Conservation (phyloP, 345 rosid species). For the Aurinia saxatilis region DNA sequence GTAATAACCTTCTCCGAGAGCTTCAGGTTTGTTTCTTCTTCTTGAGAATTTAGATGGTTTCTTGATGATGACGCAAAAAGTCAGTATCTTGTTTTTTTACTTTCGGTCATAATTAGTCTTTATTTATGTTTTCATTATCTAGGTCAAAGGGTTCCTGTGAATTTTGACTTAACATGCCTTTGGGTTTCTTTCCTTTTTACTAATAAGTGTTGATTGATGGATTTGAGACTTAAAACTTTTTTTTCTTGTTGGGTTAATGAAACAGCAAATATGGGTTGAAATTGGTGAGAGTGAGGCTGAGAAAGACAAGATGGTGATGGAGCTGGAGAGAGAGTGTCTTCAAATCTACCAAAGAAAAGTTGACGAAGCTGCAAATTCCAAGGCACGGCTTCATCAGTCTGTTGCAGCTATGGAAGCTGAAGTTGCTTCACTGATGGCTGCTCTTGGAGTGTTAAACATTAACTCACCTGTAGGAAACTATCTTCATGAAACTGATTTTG, state of each 20-base stretch:
- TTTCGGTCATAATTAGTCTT: too few relatives aligned
- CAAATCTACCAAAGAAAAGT: conserved; percentile 88
- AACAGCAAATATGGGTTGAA: conserved; percentile 97
- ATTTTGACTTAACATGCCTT: too few relatives aligned
- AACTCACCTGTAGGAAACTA: conserved; percentile 47
- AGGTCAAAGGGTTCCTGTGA: conserved; percentile 25
- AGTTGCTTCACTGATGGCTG: conserved; percentile 81
- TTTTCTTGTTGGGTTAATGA: too few relatives aligned
- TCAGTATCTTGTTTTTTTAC: not conserved
- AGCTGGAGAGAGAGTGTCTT: conserved; percentile 87
- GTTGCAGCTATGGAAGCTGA: conserved; percentile 95
- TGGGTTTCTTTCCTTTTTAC: not conserved
- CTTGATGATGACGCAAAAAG: conserved; percentile 34
- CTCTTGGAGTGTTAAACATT: conserved; percentile 72
- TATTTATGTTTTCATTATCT: not conserved
- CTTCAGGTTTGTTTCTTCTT: conserved; percentile 68
- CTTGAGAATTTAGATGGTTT: too few relatives aligned
- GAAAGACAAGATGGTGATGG: conserved; percentile 74
- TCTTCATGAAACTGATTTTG: not conserved
- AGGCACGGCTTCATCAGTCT: conserved; percentile 86
- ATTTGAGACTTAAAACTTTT: too few relatives aligned
- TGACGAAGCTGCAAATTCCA: conserved; percentile 82
- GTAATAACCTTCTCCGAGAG: conserved; percentile 75
- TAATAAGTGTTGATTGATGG: too few relatives aligned
- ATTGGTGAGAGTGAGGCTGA: conserved; percentile 89